Conservation (phyloP, 345 rosid species). For the Sonneratia alba region DNA sequence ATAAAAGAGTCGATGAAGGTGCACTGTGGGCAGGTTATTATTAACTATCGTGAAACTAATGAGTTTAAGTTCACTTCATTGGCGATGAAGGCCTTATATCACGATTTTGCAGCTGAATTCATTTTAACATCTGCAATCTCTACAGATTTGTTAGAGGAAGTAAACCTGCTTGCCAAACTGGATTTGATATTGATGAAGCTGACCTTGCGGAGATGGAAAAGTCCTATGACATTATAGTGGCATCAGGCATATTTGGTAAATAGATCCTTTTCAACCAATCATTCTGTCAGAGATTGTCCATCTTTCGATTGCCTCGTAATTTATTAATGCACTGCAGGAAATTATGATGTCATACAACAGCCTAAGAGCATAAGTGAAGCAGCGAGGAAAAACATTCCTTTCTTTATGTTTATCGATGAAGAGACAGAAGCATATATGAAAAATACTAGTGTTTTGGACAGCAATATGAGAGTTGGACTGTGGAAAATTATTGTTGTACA, state of each 20-base stretch:
- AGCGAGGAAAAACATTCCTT: slow-evolving; percentile 51
- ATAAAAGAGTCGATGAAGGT: slow-evolving; percentile 67
- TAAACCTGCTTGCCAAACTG: slow-evolving; percentile 59
- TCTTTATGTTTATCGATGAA: slow-evolving; percentile 86
- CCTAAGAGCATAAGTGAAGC: slow-evolving; percentile 58
- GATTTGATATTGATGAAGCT: slow-evolving; percentile 78
- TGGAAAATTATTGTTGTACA: slow-evolving; percentile 75
- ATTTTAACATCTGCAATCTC: slow-evolving; percentile 4
- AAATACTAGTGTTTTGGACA: slow-evolving; percentile 42
- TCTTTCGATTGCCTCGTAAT: not conserved
- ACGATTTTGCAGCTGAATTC: slow-evolving; percentile 4
- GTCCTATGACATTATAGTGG: slow-evolving; percentile 63
- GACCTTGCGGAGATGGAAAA: slow-evolving; percentile 51
- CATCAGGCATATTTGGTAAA: slow-evolving; percentile 88
- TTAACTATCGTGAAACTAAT: not conserved
- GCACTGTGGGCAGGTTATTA: slow-evolving; percentile 70
- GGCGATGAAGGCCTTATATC: not conserved
- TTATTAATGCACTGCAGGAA: slow-evolving; percentile 30
- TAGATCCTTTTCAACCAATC: slow-evolving; percentile 11
- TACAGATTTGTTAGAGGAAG: slow-evolving; percentile 63
- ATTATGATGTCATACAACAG: slow-evolving; percentile 72
- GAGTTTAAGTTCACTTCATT: not conserved
- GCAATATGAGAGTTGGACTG: slow-evolving; percentile 53
- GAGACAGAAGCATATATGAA: slow-evolving; percentile 67
- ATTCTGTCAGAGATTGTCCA: not conserved